phyloP scores from a whole-genome alignment of 352 stramenopile genomes.

The Phytophthora podocarpi region DNA sequence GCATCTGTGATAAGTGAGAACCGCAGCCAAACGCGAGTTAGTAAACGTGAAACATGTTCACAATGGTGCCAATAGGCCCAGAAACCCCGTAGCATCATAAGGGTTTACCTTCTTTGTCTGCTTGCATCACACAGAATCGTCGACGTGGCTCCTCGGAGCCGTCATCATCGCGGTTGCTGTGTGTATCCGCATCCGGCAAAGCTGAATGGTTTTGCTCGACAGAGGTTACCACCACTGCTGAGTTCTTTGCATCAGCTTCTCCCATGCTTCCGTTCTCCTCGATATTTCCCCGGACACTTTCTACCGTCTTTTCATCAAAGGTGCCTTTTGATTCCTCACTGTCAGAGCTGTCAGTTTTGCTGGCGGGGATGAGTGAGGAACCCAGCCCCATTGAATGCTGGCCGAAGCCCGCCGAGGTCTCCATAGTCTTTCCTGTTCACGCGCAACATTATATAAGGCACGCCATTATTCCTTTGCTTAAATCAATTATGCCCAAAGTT shows the following conservation, averaged over 20 bases:
- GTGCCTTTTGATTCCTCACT: conserved; percentile 2
- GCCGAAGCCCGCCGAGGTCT: background rate
- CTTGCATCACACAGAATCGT: conserved; percentile 43
- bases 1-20: conserved; percentile 3
- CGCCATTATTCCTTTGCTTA: too few relatives aligned
- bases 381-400: background rate
- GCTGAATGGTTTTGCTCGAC: background rate
- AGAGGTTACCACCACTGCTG: background rate
- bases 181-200: background rate
- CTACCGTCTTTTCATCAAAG: background rate
- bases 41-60: background rate
- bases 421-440: background rate
- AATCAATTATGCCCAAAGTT: too few relatives aligned
- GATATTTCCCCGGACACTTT: background rate
- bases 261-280: background rate
- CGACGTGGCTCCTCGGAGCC: conserved; percentile 9
- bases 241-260: background rate
- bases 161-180: conserved; percentile 1
- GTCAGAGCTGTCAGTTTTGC: conserved; percentile 3
- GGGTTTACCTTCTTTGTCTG: conserved; percentile 32
- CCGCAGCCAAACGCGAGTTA: background rate
- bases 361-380: background rate
- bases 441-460: background rate
- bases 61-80: background rate
- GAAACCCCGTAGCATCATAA: background rate